Conservation (phyloP, 352 stramenopile genomes). For the Aphanomyces stellatus region DNA sequence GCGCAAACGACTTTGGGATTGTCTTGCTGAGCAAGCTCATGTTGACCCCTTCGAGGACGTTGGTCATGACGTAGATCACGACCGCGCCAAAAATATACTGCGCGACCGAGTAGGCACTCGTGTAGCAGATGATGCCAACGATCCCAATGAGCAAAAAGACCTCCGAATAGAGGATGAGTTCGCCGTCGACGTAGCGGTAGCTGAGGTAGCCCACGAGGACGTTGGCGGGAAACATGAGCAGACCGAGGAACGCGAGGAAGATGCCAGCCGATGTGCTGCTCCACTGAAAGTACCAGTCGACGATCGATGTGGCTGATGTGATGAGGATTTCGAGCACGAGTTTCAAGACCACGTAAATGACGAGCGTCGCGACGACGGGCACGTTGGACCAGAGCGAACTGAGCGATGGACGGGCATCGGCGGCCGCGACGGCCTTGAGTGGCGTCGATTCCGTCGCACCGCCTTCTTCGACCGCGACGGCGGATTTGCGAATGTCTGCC, state of each 20-base stretch:
- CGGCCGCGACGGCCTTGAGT: no score
- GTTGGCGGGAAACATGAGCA: slow-evolving; percentile 91
- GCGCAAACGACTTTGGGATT: slow-evolving; percentile 87
- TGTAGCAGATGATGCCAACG: slow-evolving; percentile 81
- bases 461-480: slow-evolving; percentile 24
- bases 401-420: slow-evolving; percentile 25
- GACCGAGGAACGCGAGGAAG: slow-evolving; percentile 80
- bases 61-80: slow-evolving; percentile 89
- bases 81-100: slow-evolving; percentile 85
- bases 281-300: slow-evolving; percentile 89
- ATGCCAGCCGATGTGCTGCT: slow-evolving; percentile 69
- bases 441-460: slow-evolving; percentile 32
- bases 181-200: slow-evolving; percentile 85
- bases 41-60: slow-evolving; percentile 91
- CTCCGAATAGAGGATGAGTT: slow-evolving; percentile 85
- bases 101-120: slow-evolving; percentile 54
- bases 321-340: slow-evolving; percentile 85
- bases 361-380: slow-evolving; percentile 59
- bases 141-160: slow-evolving; percentile 84
- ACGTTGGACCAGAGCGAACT: slow-evolving; percentile 67
- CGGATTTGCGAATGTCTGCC: neutral
- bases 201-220: slow-evolving; percentile 84
- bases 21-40: slow-evolving; percentile 91
- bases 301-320: slow-evolving; percentile 70
- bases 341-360: slow-evolving; percentile 91